These are phyloP conservation scores for Huntiella decipiens DNA, from an alignment of 2,329 filamentous ascomycete genomes.

Conservation along the genomic window DNA sequence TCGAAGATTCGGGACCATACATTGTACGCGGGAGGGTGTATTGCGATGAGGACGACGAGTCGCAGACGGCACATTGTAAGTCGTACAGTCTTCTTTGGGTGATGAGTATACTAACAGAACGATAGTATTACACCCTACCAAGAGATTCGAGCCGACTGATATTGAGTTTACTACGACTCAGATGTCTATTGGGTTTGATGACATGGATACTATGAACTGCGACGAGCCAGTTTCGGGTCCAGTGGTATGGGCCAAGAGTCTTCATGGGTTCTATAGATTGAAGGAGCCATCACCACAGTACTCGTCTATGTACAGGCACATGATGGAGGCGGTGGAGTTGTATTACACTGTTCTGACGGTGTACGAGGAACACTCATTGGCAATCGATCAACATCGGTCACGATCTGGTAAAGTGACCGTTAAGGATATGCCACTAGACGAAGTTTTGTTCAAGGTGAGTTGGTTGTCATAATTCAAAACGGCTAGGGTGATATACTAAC, in stretches of 20 bases:
- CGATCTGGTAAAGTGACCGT: conserved; percentile 16
- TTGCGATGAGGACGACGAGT: conserved; percentile 25
- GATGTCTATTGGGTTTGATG: conserved; percentile 30
- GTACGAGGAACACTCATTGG: conserved; percentile 24
- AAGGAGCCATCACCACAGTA: conserved; percentile 36
- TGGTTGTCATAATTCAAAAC: not conserved
- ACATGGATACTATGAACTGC: conserved; percentile 11
- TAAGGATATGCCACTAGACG: conserved; percentile 17
- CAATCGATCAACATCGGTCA: conserved; percentile 16
- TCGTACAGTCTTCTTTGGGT: not conserved
- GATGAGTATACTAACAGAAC: not conserved
- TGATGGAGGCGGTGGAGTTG: conserved; percentile 43
- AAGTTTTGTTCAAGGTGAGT: conserved; percentile 19
- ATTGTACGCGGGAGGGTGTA: conserved; percentile 40
- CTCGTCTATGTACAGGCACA: conserved; percentile 33
- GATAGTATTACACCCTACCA: conserved; percentile 6
- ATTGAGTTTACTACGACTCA: conserved; percentile 34
- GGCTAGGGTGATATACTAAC: not conserved
- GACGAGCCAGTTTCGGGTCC: conserved; percentile 22
- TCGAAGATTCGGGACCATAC: conserved; percentile 40
- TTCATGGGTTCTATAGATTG: conserved; percentile 51
- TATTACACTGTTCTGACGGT: conserved; percentile 44
- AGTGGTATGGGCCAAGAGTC: conserved; percentile 46
- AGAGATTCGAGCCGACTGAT: conserved; percentile 14
- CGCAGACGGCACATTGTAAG: conserved; percentile 21